These are phyloP conservation scores for Pezicula neosporulosa DNA, from an alignment of 2,329 filamentous ascomycete genomes.

Conservation along the genomic window DNA sequence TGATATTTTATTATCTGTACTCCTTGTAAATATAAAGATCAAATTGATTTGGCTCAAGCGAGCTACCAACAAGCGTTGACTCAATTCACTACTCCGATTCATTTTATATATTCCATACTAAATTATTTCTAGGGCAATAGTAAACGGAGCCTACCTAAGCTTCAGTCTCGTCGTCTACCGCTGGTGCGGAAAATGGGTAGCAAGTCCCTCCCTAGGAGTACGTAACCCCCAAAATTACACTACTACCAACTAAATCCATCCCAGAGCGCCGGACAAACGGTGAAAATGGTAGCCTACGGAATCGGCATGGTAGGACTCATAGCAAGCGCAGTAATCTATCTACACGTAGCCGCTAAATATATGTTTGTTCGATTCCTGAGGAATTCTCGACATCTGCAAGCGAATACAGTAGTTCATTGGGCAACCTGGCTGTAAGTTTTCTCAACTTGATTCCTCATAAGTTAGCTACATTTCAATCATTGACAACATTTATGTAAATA, in stretches of 20 bases:
- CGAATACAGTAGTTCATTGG: slow-evolving; percentile 46
- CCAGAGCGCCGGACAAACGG: slow-evolving; percentile 46
- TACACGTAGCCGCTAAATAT: slow-evolving; percentile 49
- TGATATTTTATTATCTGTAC: too few relatives aligned
- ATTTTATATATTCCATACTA: too few relatives aligned
- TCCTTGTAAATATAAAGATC: too few relatives aligned
- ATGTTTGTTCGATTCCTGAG: slow-evolving; percentile 51
- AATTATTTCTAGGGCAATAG: slow-evolving; percentile 40
- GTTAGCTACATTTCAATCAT: too few relatives aligned
- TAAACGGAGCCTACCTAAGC: slow-evolving; percentile 51
- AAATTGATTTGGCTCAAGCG: too few relatives aligned
- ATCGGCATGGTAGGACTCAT: slow-evolving; percentile 50
- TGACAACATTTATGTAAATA: neutral
- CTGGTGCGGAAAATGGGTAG: slow-evolving; percentile 59
- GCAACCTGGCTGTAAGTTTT: slow-evolving; percentile 37
- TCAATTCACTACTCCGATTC: too few relatives aligned
- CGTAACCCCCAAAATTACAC: neutral
- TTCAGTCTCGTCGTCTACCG: slow-evolving; percentile 49
- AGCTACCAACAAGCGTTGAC: too few relatives aligned
- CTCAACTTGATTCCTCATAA: neutral
- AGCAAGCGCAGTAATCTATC: slow-evolving; percentile 35
- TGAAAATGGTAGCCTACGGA: slow-evolving; percentile 59
- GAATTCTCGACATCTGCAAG: slow-evolving; percentile 43
- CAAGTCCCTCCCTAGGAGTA: slow-evolving; percentile 52
- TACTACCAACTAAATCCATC: neutral